Base-by-base conservation (phyloP, 108 stramenopile species). In the Cyclotella cryptica region DNA sequence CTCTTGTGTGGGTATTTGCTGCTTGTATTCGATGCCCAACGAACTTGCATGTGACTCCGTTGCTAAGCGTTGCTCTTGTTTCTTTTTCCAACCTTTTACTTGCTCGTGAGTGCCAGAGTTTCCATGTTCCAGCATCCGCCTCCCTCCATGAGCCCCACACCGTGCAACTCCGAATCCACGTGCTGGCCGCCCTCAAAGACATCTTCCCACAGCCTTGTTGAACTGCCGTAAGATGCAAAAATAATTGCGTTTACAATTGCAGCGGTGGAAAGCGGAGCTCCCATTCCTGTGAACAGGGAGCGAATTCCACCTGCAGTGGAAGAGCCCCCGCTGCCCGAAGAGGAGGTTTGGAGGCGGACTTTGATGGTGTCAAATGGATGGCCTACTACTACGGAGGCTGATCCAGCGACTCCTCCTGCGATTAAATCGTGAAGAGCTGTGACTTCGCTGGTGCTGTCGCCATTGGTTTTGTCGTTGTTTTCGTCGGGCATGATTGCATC, bases 311-410 rank as follows among this genome's bases (percentile, higher is more conserved):
- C 63, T 30, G 49, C 24, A 22, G 19, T 63, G 24, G 54, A 41
- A 28, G 55, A 52, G 47, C 71, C 57, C 35, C 44, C 61, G 53
- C 15, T 55, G 21, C 35, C 66, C 21, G 30, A 19, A n/a, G 63
- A 61, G 39, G 84, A 81, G 14, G 84, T 85, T 66, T 85, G 84
- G 4, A 85, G 40, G 21, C 84, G 80, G 29, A 85, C 83, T 75
- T 98, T 98, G 51, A 96, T 83, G 0, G 97, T 97, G 78, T 98
- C 97, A 72, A 98, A 96, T 13, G 97, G 97, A 87, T 98, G 72
- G 18, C 96, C 96, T 0, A 94, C 90, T 27, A 92, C 69, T 44
- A 96, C 91, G 26, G 88, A 89, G 12, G 86, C 86, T n/a, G 90
- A 93, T 19, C 95, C 95, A 18, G 95, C 91, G 18, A 93, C 69